Base-by-base conservation (phyloP, 306 rosid genomes). In the Canavalia ensiformis region DNA sequence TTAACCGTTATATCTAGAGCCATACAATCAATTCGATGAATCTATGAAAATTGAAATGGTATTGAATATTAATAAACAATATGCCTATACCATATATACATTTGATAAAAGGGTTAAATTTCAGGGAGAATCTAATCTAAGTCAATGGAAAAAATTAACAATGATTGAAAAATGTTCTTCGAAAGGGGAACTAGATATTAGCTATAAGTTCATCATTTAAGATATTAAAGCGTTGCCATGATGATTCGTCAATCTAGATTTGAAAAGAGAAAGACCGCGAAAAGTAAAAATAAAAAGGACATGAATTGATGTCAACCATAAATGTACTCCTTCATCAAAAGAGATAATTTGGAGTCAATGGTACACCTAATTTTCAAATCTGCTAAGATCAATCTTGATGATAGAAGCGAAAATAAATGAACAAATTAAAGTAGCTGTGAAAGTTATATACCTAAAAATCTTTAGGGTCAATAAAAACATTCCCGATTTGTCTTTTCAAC, bases 391-490 rank as follows among this genome's bases (percentile, higher is more conserved):
- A 56, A 74, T 41, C 54, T 41, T 74, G 62, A 64, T 76, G 63
- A 63, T 34, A 64, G 30, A 18, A 49, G 25, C 12, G 4, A 35
- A 37, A 37, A 37, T 37, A 4, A 4, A 45, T 4, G 2, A 34
- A 54, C 1, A 47, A 76, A 33, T 4, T 35, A 46, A 29, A 18
- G 25, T 18, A 33, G 59, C 8, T 6, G 28, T 25, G 60, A 62
- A 35, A 1, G 13, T 50, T 76, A 47, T 31, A 37, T 47, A 54
- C 50, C 86, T 88, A 92, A 66, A 92, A 90, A 34, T 92, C 97
- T 72, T 93, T 90, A 69, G 97, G 97, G 82, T 92, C 97, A 47
- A 90, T 90, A 78, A 90, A 88, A 58, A 88, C 92, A 80, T 89
- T 88, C 76, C 88, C 90, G 0, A 87, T 52, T 75, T 82, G 86